Base-by-base conservation (phyloP, 106 monocot species). In the Agapanthus africanus region DNA sequence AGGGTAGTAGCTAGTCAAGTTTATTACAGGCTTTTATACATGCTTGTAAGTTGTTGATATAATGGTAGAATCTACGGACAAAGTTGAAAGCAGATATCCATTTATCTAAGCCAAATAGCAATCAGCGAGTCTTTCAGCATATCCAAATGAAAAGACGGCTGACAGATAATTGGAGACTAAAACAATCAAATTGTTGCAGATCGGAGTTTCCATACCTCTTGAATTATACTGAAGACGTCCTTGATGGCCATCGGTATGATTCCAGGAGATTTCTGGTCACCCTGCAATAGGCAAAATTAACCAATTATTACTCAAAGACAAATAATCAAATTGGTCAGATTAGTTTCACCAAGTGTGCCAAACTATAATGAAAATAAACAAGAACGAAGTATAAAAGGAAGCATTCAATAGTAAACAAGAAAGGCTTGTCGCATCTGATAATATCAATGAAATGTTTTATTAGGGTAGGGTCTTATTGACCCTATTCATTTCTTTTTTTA, bases 221-320 rank as follows among this genome's bases (percentile, higher is more conserved):
- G 99, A 28, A 99, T 99, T 72, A 99, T 90, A 76, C 90, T 85
- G 83, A 99, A 99, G 47, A 99, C 99, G 72, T 99, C 99, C 71
- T 93, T 90, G 77, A 99, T 93, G 32, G 99, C 99, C 80, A 90
- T 73, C 27, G 99, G 99, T 65, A 99, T 93, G 46, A 99, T 83
- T 71, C 99, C 99, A 71, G 99, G 99, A 78, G 77, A 85, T 54
- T 66, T 77, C 66, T 83, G 87, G 65, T 99, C 99, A 32, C 99
- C 99, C 97, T 97, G 54, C 62, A 88, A 72, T 39, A n/a, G 28
- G 21, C 13, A 76, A 85, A 64, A 44, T 61, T 22, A 49, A 77
- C 44, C 33, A 44, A 65, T 50, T 65, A 59, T 65, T 35, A 67
- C 5, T 47, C 27, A 69, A 54, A 28, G 61, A 64, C 2, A 39